Evolutionary conservation across 345 rosid species (phyloP), one percentile per base, ranked within the genome.

Genomic region (Eucalyptus curtisii): DNA sequence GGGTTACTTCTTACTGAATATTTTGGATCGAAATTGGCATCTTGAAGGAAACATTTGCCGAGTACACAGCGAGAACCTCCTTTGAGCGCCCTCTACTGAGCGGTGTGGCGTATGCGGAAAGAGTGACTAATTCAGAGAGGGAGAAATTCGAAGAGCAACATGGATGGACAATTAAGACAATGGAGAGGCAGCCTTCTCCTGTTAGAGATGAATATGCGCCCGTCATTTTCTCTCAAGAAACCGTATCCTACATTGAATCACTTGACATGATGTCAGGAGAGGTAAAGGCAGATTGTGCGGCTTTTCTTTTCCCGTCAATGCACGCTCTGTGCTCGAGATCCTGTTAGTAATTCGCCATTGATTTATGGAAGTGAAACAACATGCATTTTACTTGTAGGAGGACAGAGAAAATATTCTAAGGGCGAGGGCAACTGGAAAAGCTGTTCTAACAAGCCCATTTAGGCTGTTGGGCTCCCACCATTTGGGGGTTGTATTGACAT

Each of bases 231-330:
- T 96, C 97, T 89, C 99, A 98, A 91, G 98, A 97, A 89, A 96
- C 99, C 31, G 92, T 98, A 50, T 97, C 99, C 88, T 95, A 98
- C 90, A 94, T 98, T 59, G 96, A 95, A 90, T 98, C 99, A 19
- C 94, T 98, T 42, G 99, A 98, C 88, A 98, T 98, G 99, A 98
- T 98, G 99, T 98, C 99, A 8, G 99, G 99, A 89, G 97, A 96
- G 98, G 99, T 97, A 93, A 40, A 76, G 47, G 47, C 84, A 90
- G 61, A 86, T 14, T 87, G 86, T 49, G 27, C 80, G n/a, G 45
- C 79, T 86, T 87, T 89, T 24, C 45, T 55, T 61, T 87, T 91
- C 89, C 30, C 10, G 45, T 40, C 47, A 13, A 59, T 50, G 85
- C 40, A 14, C 10, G 15, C 16, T 24, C 47, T 76, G 15, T 6